phyloP scores from a whole-genome alignment of 2,329 filamentous ascomycete genomes.

The Fusarium protoensiforme region DNA sequence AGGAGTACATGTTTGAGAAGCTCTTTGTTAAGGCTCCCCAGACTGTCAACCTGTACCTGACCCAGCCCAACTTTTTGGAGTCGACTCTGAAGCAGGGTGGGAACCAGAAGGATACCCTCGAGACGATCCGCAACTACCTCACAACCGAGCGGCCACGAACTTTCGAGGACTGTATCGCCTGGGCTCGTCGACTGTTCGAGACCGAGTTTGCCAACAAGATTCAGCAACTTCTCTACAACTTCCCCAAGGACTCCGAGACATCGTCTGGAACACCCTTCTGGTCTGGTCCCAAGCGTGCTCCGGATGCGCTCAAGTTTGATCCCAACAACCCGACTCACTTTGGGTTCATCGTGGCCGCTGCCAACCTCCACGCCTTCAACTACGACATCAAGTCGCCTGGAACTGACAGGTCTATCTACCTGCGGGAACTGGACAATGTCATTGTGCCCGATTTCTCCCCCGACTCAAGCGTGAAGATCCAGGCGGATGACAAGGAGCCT shows the following conservation, averaged over 20 bases:
- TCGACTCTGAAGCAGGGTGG: slow-evolving; percentile 90
- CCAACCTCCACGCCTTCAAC: slow-evolving; percentile 96
- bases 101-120: slow-evolving; percentile 92
- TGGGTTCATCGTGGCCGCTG: slow-evolving; percentile 86
- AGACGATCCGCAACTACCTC: slow-evolving; percentile 89
- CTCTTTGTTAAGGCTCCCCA: slow-evolving; percentile 95
- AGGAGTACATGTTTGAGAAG: slow-evolving; percentile 89
- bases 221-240: slow-evolving; percentile 94
- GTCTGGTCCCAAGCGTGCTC: slow-evolving; percentile 98
- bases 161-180: slow-evolving; percentile 96
- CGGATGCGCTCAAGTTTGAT: slow-evolving; percentile 91
- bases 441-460: slow-evolving; percentile 96
- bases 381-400: slow-evolving; percentile 93
- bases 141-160: slow-evolving; percentile 91
- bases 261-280: slow-evolving; percentile 93
- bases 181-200: slow-evolving; percentile 94
- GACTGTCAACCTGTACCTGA: slow-evolving; percentile 93
- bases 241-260: slow-evolving; percentile 92
- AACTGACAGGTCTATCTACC: slow-evolving; percentile 74
- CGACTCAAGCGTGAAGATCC: slow-evolving; percentile 92
- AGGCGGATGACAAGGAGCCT: slow-evolving; percentile 93
- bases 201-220: slow-evolving; percentile 98
- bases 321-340: slow-evolving; percentile 86
- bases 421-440: slow-evolving; percentile 87
- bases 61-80: slow-evolving; percentile 90